Evolutionary conservation across 768 basidiomycete species (phyloP).

Genomic region (Naganishia randhawae): DNA sequence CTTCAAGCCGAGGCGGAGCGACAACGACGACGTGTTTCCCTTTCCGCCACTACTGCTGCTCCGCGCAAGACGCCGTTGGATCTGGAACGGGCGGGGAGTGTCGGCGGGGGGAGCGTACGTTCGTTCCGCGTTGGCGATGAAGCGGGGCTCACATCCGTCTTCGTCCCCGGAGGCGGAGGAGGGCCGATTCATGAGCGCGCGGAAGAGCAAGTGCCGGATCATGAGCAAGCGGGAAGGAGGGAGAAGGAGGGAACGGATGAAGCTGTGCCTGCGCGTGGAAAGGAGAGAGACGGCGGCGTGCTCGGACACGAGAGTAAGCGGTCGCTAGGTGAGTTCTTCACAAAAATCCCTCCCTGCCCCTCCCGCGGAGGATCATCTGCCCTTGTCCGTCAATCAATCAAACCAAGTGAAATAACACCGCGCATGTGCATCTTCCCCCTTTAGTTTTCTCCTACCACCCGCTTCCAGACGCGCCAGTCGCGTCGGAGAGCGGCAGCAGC

Average conservation of each 20-base stretch:
- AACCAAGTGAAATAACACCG: no score
- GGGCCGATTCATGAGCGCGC: not conserved
- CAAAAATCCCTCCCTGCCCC: no score
- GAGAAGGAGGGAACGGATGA: not conserved
- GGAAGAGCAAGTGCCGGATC: not conserved
- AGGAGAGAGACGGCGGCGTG: no score
- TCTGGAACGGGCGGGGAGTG: not conserved
- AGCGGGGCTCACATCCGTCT: not conserved
- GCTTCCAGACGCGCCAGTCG: not conserved
- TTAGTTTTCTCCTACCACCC: constrained; percentile 16
- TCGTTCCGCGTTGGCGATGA: constrained; percentile 3
- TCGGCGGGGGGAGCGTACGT: not conserved
- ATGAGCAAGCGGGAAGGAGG: not conserved
- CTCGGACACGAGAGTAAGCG: no score
- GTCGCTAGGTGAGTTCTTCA: not conserved
- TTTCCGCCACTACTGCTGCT: not conserved
- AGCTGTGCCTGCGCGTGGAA: not conserved
- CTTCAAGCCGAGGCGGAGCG: no score
- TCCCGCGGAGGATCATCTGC: no score
- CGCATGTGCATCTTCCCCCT: no score
- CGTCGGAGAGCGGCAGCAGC: not conserved
- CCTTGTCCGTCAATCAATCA: no score
- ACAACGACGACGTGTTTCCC: not conserved
- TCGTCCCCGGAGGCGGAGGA: not conserved
- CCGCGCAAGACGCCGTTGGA: not conserved